Evolutionary conservation across 2,329 filamentous ascomycete genomes (phyloP).

Genomic region (Microsporum ferrugineum): DNA sequence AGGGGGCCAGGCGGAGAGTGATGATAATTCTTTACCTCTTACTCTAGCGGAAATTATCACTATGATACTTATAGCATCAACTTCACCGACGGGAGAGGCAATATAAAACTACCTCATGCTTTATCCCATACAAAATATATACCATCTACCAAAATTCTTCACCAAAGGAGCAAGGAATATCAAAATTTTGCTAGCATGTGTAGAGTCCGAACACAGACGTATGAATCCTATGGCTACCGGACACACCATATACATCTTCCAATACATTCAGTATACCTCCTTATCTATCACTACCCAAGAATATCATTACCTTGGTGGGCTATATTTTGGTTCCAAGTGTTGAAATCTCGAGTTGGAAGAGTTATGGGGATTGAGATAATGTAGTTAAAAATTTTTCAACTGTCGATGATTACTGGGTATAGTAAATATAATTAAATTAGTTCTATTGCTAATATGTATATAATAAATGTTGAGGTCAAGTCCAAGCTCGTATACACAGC

Average conservation of each 20-base stretch:
- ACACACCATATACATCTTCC: conserved; percentile 13
- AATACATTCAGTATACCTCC: conserved; percentile 4
- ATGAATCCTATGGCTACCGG: conserved; percentile 13
- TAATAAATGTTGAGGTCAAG: not conserved
- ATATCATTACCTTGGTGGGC: not conserved
- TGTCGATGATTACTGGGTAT: not conserved
- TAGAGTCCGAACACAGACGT: conserved; percentile 11
- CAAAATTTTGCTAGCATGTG: conserved; percentile 10
- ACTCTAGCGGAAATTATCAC: not conserved
- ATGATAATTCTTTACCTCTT: not conserved
- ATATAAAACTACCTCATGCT: not conserved
- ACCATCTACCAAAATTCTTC: not conserved
- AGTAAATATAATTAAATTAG: not conserved
- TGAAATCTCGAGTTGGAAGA: no score
- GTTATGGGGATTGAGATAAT: no score
- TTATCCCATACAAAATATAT: not conserved
- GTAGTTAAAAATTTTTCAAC: no score
- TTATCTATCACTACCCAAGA: conserved; percentile 4
- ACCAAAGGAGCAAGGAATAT: no score
- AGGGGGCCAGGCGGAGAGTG: no score
- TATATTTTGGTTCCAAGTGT: not conserved
- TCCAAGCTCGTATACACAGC: not conserved
- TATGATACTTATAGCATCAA: not conserved
- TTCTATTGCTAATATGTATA: not conserved
- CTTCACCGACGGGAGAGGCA: not conserved